Percentiles rank a stretch among this genome's conserved stretches.
Evolutionary conservation across 2,329 filamentous ascomycete species (phyloP).

Genomic region (Trichoderma sp.): DNA sequence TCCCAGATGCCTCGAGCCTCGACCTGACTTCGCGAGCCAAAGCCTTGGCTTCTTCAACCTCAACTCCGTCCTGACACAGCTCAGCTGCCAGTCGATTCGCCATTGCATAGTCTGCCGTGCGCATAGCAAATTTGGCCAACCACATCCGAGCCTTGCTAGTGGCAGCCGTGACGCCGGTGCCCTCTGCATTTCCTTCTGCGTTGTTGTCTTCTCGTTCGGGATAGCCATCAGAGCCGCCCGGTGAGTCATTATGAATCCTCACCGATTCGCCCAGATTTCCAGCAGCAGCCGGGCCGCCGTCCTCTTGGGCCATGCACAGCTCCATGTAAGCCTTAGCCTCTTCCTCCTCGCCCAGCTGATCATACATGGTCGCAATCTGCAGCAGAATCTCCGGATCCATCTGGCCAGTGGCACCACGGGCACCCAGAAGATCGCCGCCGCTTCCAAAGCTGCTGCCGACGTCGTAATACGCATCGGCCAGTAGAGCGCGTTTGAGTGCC

Average conservation of each 20-base stretch:
- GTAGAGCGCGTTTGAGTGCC: constrained; percentile 85
- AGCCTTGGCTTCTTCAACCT: constrained; percentile 95
- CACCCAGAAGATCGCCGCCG: constrained; percentile 43
- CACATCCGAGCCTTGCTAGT: constrained; percentile 92
- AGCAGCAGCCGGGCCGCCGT: constrained; percentile 55
- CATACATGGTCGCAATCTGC: constrained; percentile 87
- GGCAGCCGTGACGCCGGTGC: constrained; percentile 83
- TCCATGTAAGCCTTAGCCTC: constrained; percentile 95
- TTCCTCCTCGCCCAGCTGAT: constrained; percentile 70
- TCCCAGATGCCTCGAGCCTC: constrained; percentile 57
- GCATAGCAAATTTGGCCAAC: constrained; percentile 81
- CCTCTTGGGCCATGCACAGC: constrained; percentile 87
- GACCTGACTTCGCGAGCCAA: constrained; percentile 82
- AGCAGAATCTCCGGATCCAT: constrained; percentile 89
- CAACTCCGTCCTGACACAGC: constrained; percentile 90
- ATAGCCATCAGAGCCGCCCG: constrained; percentile 38
- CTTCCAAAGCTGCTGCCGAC: constrained; percentile 54
- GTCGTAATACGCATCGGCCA: constrained; percentile 85
- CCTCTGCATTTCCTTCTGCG: constrained; percentile 39
- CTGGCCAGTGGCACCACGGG: constrained; percentile 51
- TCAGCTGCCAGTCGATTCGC: constrained; percentile 83
- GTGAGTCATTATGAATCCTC: constrained; percentile 55
- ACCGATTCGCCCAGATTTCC: constrained; percentile 47
- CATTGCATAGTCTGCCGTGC: constrained; percentile 67
- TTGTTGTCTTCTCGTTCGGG: constrained; percentile 33